These are phyloP conservation scores for Geranium brycei DNA, from an alignment of 345 rosid genomes.

Conservation along the genomic window DNA sequence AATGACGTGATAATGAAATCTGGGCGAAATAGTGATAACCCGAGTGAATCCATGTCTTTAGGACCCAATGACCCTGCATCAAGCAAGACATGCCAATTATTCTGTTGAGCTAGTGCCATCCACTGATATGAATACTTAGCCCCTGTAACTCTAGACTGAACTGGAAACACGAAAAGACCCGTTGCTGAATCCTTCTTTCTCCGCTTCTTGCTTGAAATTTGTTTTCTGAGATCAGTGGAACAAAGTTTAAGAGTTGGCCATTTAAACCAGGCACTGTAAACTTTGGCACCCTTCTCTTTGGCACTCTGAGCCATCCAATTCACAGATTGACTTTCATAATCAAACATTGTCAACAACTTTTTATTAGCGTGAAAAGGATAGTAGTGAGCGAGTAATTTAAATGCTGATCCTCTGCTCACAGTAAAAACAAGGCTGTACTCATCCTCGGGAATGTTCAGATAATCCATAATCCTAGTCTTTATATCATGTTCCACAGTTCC, in stretches of 20 bases:
- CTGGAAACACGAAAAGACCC: slow-evolving; percentile 94
- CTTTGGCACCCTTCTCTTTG: slow-evolving; percentile 88
- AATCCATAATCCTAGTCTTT: slow-evolving; percentile 86
- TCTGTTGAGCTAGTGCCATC: slow-evolving; percentile 99
- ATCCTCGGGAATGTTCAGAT: slow-evolving; percentile 88
- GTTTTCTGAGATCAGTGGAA: slow-evolving; percentile 88
- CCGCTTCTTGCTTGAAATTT: slow-evolving; percentile 63
- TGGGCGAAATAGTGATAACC: slow-evolving; percentile 87
- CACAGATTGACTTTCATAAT: slow-evolving; percentile 93
- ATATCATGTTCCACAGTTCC: slow-evolving; percentile 85
- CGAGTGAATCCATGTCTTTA: slow-evolving; percentile 98
- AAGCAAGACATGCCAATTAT: slow-evolving; percentile 95
- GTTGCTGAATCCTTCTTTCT: slow-evolving; percentile 82
- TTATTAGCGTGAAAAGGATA: slow-evolving; percentile 93
- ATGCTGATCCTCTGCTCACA: slow-evolving; percentile 99
- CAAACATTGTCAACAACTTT: slow-evolving; percentile 93
- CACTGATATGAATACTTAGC: slow-evolving; percentile 97
- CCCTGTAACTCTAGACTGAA: slow-evolving; percentile 92
- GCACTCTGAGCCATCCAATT: slow-evolving; percentile 98
- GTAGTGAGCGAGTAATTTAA: slow-evolving; percentile 80
- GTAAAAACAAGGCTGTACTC: slow-evolving; percentile 98
- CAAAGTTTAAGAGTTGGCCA: slow-evolving; percentile 98
- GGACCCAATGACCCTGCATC: slow-evolving; percentile 99
- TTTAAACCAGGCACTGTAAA: slow-evolving; percentile 82
- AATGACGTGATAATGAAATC: slow-evolving; percentile 95